phyloP scores from a whole-genome alignment of 176 grass and related monocot species.

The Phyllostachys edulis region DNA sequence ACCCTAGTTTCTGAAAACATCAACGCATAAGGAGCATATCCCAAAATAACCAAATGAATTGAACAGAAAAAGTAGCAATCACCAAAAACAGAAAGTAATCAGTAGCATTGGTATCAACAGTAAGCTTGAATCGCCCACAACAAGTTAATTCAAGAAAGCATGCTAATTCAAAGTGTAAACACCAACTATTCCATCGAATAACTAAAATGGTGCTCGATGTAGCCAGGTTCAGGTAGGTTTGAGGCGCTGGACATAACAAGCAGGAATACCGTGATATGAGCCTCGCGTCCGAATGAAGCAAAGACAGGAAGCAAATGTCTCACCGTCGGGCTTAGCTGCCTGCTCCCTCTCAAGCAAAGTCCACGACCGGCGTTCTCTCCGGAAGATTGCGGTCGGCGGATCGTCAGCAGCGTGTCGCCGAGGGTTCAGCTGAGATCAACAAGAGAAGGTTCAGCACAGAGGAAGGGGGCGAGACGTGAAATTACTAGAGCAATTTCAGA shows the following conservation, averaged over 20 bases:
- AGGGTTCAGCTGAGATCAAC: background rate
- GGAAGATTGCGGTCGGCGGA: background rate
- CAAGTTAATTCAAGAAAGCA: background rate
- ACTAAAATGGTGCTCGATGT: background rate
- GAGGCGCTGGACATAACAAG: background rate
- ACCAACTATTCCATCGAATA: background rate
- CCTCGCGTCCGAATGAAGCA: background rate
- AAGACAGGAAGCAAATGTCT: background rate
- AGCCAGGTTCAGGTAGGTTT: slow-evolving; percentile 3
- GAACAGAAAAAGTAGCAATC: background rate
- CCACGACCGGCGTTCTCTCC: background rate
- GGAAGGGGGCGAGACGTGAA: background rate
- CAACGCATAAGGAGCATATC: background rate
- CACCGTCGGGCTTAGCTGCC: background rate
- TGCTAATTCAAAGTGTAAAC: background rate
- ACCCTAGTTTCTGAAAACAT: background rate
- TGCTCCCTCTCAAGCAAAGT: background rate
- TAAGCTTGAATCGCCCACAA: background rate
- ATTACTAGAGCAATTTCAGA: background rate
- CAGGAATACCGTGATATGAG: background rate
- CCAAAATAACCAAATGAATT: background rate
- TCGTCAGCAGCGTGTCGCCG: background rate
- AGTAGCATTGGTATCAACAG: background rate
- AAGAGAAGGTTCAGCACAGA: background rate
- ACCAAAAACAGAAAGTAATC: background rate